Percentiles rank a stretch among this genome's conserved stretches.
phyloP scores from a whole-genome alignment of 2,329 filamentous ascomycete genomes.

The Colletotrichum nymphaeae region DNA sequence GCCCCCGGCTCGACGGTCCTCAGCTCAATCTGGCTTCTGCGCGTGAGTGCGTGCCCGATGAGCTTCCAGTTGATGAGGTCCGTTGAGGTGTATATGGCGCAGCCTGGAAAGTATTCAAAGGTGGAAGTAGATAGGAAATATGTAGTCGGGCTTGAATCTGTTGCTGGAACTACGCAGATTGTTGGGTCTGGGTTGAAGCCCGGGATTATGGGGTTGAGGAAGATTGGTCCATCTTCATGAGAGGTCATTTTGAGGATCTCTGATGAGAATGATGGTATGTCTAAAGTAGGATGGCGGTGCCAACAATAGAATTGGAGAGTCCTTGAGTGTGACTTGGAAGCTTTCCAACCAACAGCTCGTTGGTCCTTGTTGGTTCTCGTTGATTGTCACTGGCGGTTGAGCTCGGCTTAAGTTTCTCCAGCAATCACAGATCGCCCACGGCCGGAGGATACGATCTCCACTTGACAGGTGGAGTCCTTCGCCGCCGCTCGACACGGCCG shows the following conservation, averaged over 20 bases:
- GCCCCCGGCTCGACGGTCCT: slow-evolving; percentile 62
- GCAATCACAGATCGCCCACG: slow-evolving; percentile 28
- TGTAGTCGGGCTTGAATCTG: slow-evolving; percentile 41
- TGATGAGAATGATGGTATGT: not conserved
- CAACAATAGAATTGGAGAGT: not conserved
- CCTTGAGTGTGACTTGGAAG: not conserved
- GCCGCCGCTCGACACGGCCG: not conserved
- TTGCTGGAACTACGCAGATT: slow-evolving; percentile 49
- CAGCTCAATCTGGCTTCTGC: slow-evolving; percentile 62
- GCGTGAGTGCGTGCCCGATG: slow-evolving; percentile 63
- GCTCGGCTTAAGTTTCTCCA: slow-evolving; percentile 29
- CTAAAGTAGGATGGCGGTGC: not conserved
- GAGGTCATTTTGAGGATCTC: not conserved
- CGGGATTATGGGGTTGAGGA: slow-evolving; percentile 64
- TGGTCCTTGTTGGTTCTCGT: not conserved
- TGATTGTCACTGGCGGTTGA: not conserved
- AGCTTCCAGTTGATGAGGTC: slow-evolving; percentile 64
- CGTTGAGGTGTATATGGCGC: slow-evolving; percentile 69
- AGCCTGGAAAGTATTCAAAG: slow-evolving; percentile 71
- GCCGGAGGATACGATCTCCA: not conserved
- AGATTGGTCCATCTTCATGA: slow-evolving; percentile 36
- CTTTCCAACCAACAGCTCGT: not conserved
- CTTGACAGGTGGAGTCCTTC: not conserved
- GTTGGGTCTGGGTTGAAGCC: slow-evolving; percentile 74
- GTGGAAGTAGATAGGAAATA: slow-evolving; percentile 72